Conservation (phyloP, 2,329 filamentous ascomycete species). For the Daldinia sp. region DNA sequence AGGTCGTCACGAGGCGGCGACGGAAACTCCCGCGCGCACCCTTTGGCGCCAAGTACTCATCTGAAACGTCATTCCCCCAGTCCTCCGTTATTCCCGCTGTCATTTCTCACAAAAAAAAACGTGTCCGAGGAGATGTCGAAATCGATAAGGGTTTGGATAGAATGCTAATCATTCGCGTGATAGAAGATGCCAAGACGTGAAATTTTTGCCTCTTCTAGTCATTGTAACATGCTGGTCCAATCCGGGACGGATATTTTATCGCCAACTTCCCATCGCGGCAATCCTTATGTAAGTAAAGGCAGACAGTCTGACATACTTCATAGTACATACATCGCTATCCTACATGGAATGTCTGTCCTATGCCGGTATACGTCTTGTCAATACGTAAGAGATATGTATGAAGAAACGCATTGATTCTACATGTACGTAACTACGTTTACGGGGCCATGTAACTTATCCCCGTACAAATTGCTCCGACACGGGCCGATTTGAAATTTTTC, state of each 20-base stretch:
- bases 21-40: constrained; percentile 22
- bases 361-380: too few species aligned
- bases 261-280: neutral
- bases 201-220: neutral
- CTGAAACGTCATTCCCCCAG: constrained; percentile 19
- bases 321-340: too few species aligned
- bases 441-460: neutral
- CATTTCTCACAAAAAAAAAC: neutral
- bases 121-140: constrained; percentile 1
- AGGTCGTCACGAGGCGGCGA: constrained; percentile 7
- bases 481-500: neutral
- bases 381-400: too few species aligned
- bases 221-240: neutral
- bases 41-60: neutral
- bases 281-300: neutral
- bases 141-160: neutral
- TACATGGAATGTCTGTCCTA: too few species aligned
- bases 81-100: neutral
- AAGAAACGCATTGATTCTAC: neutral
- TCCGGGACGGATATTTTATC: neutral
- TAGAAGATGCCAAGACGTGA: neutral
- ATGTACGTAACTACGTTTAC: too few species aligned
- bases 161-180: neutral
- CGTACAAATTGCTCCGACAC: neutral
- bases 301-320: neutral